phyloP scores from a whole-genome alignment of 140 eudicot species.

The Eryngium alpinum region DNA sequence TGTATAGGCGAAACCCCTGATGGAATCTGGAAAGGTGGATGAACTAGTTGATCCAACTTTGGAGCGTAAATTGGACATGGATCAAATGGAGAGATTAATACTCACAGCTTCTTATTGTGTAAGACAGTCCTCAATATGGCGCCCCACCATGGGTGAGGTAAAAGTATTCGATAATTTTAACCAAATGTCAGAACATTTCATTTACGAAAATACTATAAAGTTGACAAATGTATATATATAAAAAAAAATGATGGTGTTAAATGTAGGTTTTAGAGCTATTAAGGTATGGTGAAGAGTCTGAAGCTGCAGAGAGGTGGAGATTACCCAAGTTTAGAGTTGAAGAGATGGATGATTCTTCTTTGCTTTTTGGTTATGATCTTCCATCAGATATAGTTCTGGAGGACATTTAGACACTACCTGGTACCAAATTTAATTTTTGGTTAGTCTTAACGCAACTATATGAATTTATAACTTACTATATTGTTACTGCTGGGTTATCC shows the following conservation, averaged over 20 bases:
- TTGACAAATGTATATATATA: not conserved
- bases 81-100: conserved; percentile 53
- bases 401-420: conserved; percentile 33
- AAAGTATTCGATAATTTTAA: not conserved
- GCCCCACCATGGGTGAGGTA: conserved; percentile 91
- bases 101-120: conserved; percentile 81
- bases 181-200: not conserved
- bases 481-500: too few relatives aligned
- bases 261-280: conserved; percentile 55
- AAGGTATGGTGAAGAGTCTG: conserved; percentile 49
- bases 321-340: conserved; percentile 37
- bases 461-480: too few relatives aligned
- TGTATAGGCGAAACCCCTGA: conserved; percentile 66
- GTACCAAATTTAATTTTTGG: too few relatives aligned
- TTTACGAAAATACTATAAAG: too few relatives aligned
- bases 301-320: conserved; percentile 41
- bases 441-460: too few relatives aligned
- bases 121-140: conserved; percentile 57
- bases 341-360: conserved; percentile 79
- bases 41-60: conserved; percentile 63
- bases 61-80: conserved; percentile 46
- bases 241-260: not conserved
- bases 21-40: conserved; percentile 56
- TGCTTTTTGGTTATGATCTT: conserved; percentile 75
- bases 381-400: conserved; percentile 63